Evolutionary conservation across 768 basidiomycete genomes (phyloP).

Genomic region (Ramaria rubella): DNA sequence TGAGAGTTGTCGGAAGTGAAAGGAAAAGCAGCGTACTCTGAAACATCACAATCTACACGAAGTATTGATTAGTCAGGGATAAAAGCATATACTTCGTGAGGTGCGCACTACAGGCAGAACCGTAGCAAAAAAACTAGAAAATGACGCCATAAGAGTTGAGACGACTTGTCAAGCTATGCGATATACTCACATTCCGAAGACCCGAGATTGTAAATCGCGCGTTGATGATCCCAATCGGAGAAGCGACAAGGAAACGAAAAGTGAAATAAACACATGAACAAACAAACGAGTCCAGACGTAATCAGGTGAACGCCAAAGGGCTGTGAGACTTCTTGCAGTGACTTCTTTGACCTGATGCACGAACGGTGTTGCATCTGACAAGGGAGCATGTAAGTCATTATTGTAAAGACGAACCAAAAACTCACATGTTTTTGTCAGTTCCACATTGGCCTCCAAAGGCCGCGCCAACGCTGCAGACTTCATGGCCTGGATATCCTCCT

Average conservation of each 20-base stretch:
- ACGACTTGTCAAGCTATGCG: background rate
- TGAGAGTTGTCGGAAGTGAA: too few relatives aligned
- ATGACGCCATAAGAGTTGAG: background rate
- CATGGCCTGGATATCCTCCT: constrained; percentile 38
- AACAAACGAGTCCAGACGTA: constrained; percentile 83
- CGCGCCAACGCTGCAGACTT: constrained; percentile 39
- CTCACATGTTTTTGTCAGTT: constrained; percentile 42
- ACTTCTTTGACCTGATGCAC: constrained; percentile 67
- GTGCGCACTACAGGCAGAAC: constrained; percentile 47
- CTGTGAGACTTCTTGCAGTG: constrained; percentile 54
- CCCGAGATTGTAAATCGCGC: constrained; percentile 70
- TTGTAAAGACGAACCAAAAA: background rate
- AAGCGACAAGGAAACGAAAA: constrained; percentile 74
- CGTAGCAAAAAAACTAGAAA: constrained; percentile 53
- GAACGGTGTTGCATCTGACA: constrained; percentile 66
- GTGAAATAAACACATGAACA: constrained; percentile 61
- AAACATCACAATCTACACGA: constrained; percentile 51
- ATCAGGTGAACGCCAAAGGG: constrained; percentile 78
- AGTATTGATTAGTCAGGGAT: background rate
- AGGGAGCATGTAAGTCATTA: background rate
- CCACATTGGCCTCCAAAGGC: constrained; percentile 33
- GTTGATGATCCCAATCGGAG: constrained; percentile 59
- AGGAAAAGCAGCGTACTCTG: constrained; percentile 33
- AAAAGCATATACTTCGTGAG: background rate
- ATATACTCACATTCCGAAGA: constrained; percentile 62